Percentiles rank a stretch among this genome's conserved stretches.
Conservation (phyloP, 768 basidiomycete species). For the Suillus lakei region DNA sequence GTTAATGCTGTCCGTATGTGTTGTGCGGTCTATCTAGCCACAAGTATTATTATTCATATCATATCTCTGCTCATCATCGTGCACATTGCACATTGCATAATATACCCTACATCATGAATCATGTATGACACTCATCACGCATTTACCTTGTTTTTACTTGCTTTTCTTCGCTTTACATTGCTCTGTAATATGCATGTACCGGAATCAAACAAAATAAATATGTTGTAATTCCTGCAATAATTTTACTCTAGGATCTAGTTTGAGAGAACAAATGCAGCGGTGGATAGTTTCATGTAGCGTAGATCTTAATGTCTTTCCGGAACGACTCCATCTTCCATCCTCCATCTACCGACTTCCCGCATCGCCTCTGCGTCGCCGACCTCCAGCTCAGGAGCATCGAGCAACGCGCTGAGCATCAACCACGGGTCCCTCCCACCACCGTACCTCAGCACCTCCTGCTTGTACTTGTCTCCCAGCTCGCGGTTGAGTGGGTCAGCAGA, state of each 20-base stretch:
- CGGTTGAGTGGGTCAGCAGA: constrained; percentile 67
- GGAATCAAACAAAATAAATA: not conserved
- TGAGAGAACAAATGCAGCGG: too few relatives aligned
- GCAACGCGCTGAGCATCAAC: constrained; percentile 81
- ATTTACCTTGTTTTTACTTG: not conserved
- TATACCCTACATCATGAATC: constrained; percentile 6
- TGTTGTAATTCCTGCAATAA: not conserved
- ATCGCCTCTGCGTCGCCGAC: constrained; percentile 82
- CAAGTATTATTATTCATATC: constrained; percentile 26
- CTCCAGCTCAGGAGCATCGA: constrained; percentile 67
- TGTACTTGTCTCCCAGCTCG: constrained; percentile 81
- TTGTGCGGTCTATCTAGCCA: not conserved
- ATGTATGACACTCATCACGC: not conserved
- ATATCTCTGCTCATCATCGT: not conserved
- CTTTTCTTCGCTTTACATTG: not conserved
- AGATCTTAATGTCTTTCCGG: constrained; percentile 60
- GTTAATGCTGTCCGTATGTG: not conserved
- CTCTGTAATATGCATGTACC: constrained; percentile 3
- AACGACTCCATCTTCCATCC: constrained; percentile 73
- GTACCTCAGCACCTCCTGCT: constrained; percentile 70
- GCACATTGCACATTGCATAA: constrained; percentile 3
- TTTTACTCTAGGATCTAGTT: not conserved
- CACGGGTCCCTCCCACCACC: constrained; percentile 95
- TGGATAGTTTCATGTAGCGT: not conserved
- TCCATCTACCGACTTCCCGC: constrained; percentile 90